phyloP scores from a whole-genome alignment of 176 grass and related monocot species.

The Eremochloa ophiuroides region DNA sequence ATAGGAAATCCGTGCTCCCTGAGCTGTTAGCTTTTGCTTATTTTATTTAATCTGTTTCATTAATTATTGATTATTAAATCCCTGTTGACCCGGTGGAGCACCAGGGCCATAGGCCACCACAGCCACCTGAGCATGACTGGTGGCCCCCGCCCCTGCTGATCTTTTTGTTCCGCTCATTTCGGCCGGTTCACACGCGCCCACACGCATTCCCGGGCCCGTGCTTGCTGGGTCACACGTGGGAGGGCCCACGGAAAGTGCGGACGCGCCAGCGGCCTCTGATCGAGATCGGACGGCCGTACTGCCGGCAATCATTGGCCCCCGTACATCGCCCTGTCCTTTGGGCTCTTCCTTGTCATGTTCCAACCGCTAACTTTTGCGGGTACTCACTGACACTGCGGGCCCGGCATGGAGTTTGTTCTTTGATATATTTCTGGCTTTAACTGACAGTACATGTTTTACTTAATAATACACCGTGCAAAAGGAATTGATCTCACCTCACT shows the following conservation, averaged over 20 bases:
- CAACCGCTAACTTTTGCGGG: neutral
- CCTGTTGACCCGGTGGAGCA: constrained; percentile 7
- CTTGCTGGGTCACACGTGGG: neutral
- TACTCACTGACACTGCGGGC: neutral
- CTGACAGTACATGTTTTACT: neutral
- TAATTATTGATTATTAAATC: no score
- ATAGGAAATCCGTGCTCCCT: constrained; percentile 22
- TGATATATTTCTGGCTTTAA: neutral
- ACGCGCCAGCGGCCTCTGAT: constrained; percentile 32
- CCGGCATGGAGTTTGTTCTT: neutral
- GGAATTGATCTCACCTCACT: neutral
- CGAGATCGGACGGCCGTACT: constrained; percentile 42
- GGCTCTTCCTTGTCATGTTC: neutral
- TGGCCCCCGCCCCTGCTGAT: neutral
- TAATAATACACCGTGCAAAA: neutral
- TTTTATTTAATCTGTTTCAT: no score
- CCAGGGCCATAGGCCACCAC: neutral
- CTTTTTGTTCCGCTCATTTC: neutral
- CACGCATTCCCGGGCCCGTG: neutral
- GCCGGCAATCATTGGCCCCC: constrained; percentile 24
- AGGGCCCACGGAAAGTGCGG: neutral
- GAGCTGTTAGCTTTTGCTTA: no score
- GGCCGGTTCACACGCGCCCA: neutral
- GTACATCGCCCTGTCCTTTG: neutral
- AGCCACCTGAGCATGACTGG: neutral